Base-by-base conservation (phyloP, 2,329 filamentous ascomycete species). In the Epichloe gansuensis region DNA sequence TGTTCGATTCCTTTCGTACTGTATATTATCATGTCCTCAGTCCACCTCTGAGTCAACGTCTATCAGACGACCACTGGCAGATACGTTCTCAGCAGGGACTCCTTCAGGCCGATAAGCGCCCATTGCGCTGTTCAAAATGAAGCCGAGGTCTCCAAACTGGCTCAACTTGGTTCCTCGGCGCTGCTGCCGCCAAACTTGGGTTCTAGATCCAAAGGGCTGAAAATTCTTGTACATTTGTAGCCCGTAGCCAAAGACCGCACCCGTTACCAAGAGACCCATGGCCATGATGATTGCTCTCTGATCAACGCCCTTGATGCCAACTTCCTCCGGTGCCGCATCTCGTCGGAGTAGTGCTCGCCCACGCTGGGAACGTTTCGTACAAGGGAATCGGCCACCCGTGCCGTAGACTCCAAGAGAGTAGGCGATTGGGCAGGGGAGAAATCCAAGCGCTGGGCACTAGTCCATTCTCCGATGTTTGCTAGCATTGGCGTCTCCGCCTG, bases 101-200 rank as follows among this genome's bases (percentile, higher is more conserved):
- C 45, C 45, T 2, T 56, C 53, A 34, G 59, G 51, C 25, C 56
- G 55, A 48, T 58, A 60, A 2, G 61, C 58, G 31, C 67, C 66
- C 17, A 70, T 54, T 5, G 63, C 66, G 44, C 62, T 66, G 13
- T 61, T 60, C 34, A 78, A 57, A 63, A 78, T 71, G 1, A 69
- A 66, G 1, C 75, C 74, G 15, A 76, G 63, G 23, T 74, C 72
- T 3, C 75, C 75, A 56, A 75, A 75, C 53, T 68, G 67, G 48
- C 67, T 65, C 37, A 78, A 56, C 48, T 62, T 63, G 2, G 64
- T 61, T 1, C 64, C 59, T 12, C 57, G 59, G 41, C 56, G 62
- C n/a, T 60, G 53, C 1, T 67, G 61, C 52, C 63, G 63, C 67
- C 75, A 79, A 2, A 68, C 59, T 49, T 78, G 71, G 12, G 65